Evolutionary conservation across 2,329 filamentous ascomycete species (phyloP).

Genomic region (Didymella lethalis): DNA sequence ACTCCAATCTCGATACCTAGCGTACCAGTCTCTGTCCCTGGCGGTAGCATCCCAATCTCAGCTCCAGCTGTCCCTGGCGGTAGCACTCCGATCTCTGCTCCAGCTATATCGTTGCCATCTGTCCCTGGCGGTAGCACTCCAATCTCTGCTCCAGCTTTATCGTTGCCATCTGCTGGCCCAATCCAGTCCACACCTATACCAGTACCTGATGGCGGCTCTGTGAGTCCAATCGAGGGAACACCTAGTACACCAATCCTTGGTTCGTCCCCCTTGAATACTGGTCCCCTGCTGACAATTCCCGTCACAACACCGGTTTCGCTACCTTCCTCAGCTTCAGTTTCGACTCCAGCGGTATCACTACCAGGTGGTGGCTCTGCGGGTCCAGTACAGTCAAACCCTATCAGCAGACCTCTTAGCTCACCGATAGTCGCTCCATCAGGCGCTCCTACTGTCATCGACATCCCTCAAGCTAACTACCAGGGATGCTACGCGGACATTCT

Average conservation of each 20-base stretch:
- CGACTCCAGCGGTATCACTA: not conserved
- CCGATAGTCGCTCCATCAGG: not conserved
- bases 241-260: not conserved
- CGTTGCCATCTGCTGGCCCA: not conserved
- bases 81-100: not conserved
- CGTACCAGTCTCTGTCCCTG: not conserved
- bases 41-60: not conserved
- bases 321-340: not conserved
- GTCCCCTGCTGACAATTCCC: not conserved
- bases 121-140: too few species aligned
- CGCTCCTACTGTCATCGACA: not conserved
- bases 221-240: not conserved
- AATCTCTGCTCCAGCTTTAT: not conserved
- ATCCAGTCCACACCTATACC: too few species aligned
- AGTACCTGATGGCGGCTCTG: not conserved
- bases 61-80: not conserved
- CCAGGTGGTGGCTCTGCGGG: not conserved
- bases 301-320: not conserved
- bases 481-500: slow-evolving; percentile 6
- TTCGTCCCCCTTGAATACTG: not conserved
- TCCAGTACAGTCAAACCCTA: not conserved
- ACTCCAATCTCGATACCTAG: not conserved
- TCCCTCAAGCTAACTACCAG: not conserved
- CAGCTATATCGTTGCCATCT: not conserved
- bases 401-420: not conserved